A percentile compares a stretch with the other conserved stretches of the same genome.
phyloP scores from a whole-genome alignment of 495 filamentous ascomycete species.

The Xylaria palmicola region DNA sequence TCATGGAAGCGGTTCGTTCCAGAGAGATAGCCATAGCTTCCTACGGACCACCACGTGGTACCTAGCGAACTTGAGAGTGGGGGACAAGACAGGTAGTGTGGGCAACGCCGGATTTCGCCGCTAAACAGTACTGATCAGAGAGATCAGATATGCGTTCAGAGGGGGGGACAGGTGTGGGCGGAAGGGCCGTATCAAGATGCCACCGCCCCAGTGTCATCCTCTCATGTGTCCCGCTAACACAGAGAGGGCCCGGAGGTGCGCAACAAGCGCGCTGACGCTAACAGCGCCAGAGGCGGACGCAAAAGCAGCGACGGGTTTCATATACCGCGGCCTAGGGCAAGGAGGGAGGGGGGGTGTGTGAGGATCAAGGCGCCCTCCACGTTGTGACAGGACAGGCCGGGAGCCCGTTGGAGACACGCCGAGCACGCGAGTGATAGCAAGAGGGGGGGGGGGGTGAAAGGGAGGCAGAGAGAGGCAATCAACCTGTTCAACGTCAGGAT shows the following conservation, averaged over 20 bases:
- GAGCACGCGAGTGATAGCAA: too few species aligned
- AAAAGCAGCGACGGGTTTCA: slow-evolving; percentile 45
- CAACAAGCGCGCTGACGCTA: slow-evolving; percentile 45
- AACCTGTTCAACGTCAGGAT: slow-evolving; percentile 15
- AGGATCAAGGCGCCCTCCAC: slow-evolving; percentile 13
- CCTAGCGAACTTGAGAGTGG: slow-evolving; percentile 7
- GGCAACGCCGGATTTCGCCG: slow-evolving; percentile 6
- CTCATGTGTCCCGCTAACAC: slow-evolving; percentile 21
- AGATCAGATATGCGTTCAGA: background rate
- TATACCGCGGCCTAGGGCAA: background rate
- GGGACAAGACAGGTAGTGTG: too few species aligned
- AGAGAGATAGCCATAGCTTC: slow-evolving; percentile 1
- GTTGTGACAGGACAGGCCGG: slow-evolving; percentile 1
- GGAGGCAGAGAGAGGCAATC: slow-evolving; percentile 6
- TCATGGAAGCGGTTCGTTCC: background rate
- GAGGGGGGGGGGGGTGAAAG: slow-evolving; percentile 1
- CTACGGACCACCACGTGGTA: slow-evolving; percentile 9
- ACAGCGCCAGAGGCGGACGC: slow-evolving; percentile 22
- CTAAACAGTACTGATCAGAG: background rate
- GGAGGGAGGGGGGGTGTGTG: slow-evolving; percentile 12
- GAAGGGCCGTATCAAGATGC: slow-evolving; percentile 9
- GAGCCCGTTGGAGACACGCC: slow-evolving; percentile 3
- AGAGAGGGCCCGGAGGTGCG: slow-evolving; percentile 21
- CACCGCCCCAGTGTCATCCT: slow-evolving; percentile 13
- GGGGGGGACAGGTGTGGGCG: slow-evolving; percentile 27